These are phyloP conservation scores for Cladosporium sp. DNA, from an alignment of 2,329 filamentous ascomycete genomes.

Conservation along the genomic window DNA sequence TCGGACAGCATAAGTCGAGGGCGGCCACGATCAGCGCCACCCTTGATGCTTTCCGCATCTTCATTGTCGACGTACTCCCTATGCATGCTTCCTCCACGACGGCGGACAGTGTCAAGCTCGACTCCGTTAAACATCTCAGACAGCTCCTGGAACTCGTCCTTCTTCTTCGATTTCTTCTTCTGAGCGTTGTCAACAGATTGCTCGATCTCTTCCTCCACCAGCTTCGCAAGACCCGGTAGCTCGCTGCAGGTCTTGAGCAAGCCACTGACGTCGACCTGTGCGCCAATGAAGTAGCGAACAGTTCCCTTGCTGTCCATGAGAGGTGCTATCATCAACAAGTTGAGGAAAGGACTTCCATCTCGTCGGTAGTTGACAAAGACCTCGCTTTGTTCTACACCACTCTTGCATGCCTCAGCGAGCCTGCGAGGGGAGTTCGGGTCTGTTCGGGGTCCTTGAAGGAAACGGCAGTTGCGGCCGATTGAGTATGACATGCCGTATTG, in stretches of 20 bases:
- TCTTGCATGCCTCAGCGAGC: conserved; percentile 57
- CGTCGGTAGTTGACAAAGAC: conserved; percentile 70
- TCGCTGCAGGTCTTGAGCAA: conserved; percentile 63
- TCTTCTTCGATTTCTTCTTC: conserved; percentile 36
- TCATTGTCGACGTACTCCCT: conserved; percentile 48
- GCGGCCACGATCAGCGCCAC: conserved; percentile 25
- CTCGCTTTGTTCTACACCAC: conserved; percentile 67
- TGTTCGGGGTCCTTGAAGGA: conserved; percentile 71
- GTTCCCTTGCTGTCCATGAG: conserved; percentile 64
- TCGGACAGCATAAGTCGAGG: conserved; percentile 49
- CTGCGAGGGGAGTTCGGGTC: conserved; percentile 59
- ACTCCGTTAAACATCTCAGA: conserved; percentile 65
- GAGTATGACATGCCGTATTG: conserved; percentile 71
- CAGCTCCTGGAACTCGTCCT: conserved; percentile 62
- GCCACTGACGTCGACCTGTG: conserved; percentile 68
- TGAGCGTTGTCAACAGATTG: conserved; percentile 26
- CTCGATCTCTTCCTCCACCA: conserved; percentile 29
- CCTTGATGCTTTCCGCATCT: conserved; percentile 34
- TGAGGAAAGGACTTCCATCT: conserved; percentile 75
- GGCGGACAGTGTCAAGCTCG: conserved; percentile 62
- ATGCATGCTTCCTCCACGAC: conserved; percentile 62
- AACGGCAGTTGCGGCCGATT: conserved; percentile 72
- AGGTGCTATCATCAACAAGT: conserved; percentile 69
- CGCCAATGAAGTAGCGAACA: conserved; percentile 67
- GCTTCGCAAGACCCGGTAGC: conserved; percentile 55